These are phyloP conservation scores for Toxicodendron radicans DNA, from an alignment of 345 rosid genomes.

Conservation along the genomic window DNA sequence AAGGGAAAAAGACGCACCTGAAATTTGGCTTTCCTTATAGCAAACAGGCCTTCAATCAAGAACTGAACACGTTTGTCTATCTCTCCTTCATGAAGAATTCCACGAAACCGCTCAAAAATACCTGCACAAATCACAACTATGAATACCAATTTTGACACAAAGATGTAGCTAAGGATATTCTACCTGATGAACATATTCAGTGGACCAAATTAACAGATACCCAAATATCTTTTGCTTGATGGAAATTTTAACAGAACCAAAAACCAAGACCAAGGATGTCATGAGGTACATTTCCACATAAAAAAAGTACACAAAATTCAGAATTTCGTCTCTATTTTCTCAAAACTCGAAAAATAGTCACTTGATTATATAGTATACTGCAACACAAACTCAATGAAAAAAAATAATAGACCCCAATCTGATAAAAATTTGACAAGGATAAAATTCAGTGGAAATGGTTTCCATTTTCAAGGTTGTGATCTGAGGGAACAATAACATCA, in stretches of 20 bases:
- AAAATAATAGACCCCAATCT: neutral
- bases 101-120: constrained; percentile 91
- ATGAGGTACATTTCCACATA: neutral
- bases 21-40: constrained; percentile 84
- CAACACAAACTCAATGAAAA: neutral
- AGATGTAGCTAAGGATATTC: neutral
- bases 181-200: neutral
- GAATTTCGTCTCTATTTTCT: neutral
- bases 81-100: constrained; percentile 96
- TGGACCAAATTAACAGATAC: neutral
- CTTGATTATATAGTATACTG: neutral
- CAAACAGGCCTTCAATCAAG: constrained; percentile 87
- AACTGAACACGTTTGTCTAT: constrained; percentile 91
- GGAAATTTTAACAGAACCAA: neutral
- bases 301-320: neutral
- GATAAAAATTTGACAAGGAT: neutral
- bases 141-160: neutral
- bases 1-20: constrained; percentile 43
- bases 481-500: neutral
- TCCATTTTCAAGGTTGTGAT: neutral
- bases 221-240: neutral
- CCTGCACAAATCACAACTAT: constrained; percentile 45
- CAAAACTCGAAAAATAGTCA: neutral
- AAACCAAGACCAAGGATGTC: neutral
- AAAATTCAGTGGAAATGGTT: neutral